Conservation (phyloP, 2,329 filamentous ascomycete genomes). For the Aspergillus sp. region DNA sequence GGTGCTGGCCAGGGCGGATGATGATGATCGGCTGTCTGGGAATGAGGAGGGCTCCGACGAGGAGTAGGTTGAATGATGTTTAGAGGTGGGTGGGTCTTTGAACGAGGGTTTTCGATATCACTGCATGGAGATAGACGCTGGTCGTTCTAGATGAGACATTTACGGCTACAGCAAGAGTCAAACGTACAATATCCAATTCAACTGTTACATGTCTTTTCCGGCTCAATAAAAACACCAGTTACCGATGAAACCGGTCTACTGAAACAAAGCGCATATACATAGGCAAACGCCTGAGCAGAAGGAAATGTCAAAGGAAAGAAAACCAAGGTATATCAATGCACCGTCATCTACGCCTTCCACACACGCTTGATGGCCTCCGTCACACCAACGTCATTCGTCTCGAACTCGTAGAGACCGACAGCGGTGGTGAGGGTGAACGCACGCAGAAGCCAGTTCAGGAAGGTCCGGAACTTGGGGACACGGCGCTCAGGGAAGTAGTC, state of each 20-base stretch:
- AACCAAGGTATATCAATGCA: constrained; percentile 26
- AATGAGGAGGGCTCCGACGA: constrained; percentile 37
- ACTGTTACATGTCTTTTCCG: constrained; percentile 22
- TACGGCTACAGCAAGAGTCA: not conserved
- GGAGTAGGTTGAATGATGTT: constrained; percentile 9
- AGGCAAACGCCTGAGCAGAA: constrained; percentile 32
- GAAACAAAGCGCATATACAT: constrained; percentile 33
- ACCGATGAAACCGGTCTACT: constrained; percentile 12
- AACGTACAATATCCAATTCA: constrained; percentile 5
- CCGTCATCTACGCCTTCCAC: constrained; percentile 67
- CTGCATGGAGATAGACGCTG: constrained; percentile 5
- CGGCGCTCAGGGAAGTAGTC: constrained; percentile 82
- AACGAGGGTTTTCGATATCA: constrained; percentile 8
- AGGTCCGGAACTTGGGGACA: constrained; percentile 65
- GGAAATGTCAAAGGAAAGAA: constrained; percentile 25
- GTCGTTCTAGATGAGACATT: constrained; percentile 3
- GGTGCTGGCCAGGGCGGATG: constrained; percentile 73
- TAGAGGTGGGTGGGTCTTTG: constrained; percentile 1
- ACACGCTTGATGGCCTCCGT: constrained; percentile 85
- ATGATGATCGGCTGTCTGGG: constrained; percentile 55
- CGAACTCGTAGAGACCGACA: constrained; percentile 93
- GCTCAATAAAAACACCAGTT: constrained; percentile 15
- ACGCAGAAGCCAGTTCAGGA: constrained; percentile 77
- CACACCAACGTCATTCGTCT: constrained; percentile 96
- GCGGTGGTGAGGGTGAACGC: constrained; percentile 75